Conservation (phyloP, 768 basidiomycete genomes). For the Trametes gibbosa region DNA sequence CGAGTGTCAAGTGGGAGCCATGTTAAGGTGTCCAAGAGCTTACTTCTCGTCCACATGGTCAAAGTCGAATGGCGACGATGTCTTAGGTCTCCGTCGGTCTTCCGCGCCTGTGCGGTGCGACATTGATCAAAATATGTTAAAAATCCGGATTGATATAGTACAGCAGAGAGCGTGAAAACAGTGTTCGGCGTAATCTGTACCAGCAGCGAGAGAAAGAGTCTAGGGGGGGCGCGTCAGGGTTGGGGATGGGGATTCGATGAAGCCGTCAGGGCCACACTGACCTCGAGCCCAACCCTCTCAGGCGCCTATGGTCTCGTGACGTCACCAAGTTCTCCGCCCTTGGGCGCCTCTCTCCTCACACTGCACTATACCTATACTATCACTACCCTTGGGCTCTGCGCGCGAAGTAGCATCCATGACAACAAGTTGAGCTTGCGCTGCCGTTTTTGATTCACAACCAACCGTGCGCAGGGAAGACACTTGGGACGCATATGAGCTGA, state of each 20-base stretch:
- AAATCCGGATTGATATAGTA: background rate
- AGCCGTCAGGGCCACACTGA: background rate
- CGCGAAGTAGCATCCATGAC: no score
- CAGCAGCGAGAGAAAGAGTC: conserved; percentile 6
- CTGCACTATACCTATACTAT: no score
- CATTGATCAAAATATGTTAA: background rate
- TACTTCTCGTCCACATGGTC: conserved; percentile 76
- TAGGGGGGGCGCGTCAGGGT: background rate
- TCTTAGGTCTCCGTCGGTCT: background rate
- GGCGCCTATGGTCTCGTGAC: conserved; percentile 12
- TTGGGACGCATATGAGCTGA: no score
- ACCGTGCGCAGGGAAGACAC: no score
- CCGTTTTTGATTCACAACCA: no score
- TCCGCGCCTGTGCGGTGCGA: background rate
- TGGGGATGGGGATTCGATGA: background rate
- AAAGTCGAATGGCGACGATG: conserved; percentile 34
- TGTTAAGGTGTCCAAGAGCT: background rate
- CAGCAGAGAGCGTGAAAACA: background rate
- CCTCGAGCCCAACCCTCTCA: background rate
- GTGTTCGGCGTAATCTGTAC: background rate
- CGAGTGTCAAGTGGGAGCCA: conserved; percentile 32
- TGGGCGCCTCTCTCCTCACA: background rate
- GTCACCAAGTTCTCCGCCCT: conserved; percentile 4
- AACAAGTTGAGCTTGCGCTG: no score
- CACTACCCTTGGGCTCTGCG: no score